Percentiles rank a stretch among this genome's conserved stretches.
Conservation (phyloP, 331 rosid genomes). For the Cydonia oblonga region DNA sequence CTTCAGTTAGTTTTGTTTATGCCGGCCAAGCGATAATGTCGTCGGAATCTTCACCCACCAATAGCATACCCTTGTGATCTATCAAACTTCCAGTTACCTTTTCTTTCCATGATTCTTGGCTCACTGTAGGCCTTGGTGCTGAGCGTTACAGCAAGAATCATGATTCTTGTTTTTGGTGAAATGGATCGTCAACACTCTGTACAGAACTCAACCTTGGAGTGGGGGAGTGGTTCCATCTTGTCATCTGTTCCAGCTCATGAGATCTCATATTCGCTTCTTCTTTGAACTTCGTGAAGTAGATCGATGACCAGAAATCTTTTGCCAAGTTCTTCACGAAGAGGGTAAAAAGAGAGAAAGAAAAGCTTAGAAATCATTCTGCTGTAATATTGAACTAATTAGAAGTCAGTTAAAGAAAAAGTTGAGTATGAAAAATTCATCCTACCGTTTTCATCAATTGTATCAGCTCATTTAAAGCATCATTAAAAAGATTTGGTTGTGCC, state of each 20-base stretch:
- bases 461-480: constrained; percentile 58
- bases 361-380: background rate
- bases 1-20: background rate
- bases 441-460: constrained; percentile 71
- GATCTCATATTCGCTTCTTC: constrained; percentile 57
- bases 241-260: constrained; percentile 48
- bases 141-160: constrained; percentile 23
- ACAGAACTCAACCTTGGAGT: constrained; percentile 83
- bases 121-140: background rate
- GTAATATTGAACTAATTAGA: background rate
- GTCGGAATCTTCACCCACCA: background rate
- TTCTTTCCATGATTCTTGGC: background rate
- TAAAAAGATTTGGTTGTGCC: constrained; percentile 58
- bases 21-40: background rate
- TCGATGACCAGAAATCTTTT: constrained; percentile 88
- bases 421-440: constrained; percentile 8
- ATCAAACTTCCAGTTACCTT: background rate
- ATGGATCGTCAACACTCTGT: constrained; percentile 74
- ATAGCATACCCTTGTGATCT: background rate
- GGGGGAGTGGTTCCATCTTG: constrained; percentile 70
- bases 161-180: constrained; percentile 75
- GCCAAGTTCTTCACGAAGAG: constrained; percentile 50
- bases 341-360: background rate
- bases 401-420: background rate
- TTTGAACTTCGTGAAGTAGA: constrained; percentile 65